Conservation (phyloP, 805 yeast genomes). For the Lachancea cidri region DNA sequence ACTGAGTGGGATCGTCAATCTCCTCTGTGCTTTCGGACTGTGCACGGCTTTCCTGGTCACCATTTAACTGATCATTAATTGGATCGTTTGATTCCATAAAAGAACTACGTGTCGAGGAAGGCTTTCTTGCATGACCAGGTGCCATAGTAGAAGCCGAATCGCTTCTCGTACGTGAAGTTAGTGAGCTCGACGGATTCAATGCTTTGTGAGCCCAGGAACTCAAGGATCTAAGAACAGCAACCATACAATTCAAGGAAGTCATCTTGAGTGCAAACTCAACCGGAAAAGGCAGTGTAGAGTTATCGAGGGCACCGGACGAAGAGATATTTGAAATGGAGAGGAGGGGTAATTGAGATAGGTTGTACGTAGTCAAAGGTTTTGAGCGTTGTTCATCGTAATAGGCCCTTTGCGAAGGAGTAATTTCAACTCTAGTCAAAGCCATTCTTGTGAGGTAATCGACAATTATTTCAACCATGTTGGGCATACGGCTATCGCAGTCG, state of each 20-base stretch:
- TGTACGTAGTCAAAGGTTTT: constrained; percentile 66
- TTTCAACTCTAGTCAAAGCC: constrained; percentile 66
- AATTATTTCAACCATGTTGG: constrained; percentile 80
- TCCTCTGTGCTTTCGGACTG: constrained; percentile 29
- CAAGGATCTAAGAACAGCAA: constrained; percentile 74
- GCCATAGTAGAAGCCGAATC: constrained; percentile 6
- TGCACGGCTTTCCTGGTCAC: constrained; percentile 12
- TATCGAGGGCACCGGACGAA: constrained; percentile 20
- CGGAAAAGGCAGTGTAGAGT: constrained; percentile 43
- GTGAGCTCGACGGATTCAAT: constrained; percentile 27
- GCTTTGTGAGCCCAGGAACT: constrained; percentile 83
- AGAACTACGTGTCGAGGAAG: constrained; percentile 8
- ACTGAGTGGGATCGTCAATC: constrained; percentile 72
- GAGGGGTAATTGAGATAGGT: constrained; percentile 67
- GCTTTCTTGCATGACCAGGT: constrained; percentile 6
- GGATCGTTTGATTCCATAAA: constrained; percentile 2
- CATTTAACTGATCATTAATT: constrained; percentile 9
- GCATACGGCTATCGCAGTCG: constrained; percentile 80
- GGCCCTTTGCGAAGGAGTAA: constrained; percentile 61
- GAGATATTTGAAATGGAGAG: constrained; percentile 64
- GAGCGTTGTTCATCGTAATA: constrained; percentile 47
- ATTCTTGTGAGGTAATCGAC: constrained; percentile 66
- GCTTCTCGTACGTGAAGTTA: constrained; percentile 2
- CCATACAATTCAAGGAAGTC: constrained; percentile 72
- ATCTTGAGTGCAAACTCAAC: constrained; percentile 80